Conservation (phyloP, 1,284 basidiomycete species). For the Ceratobasidium papillatum region DNA sequence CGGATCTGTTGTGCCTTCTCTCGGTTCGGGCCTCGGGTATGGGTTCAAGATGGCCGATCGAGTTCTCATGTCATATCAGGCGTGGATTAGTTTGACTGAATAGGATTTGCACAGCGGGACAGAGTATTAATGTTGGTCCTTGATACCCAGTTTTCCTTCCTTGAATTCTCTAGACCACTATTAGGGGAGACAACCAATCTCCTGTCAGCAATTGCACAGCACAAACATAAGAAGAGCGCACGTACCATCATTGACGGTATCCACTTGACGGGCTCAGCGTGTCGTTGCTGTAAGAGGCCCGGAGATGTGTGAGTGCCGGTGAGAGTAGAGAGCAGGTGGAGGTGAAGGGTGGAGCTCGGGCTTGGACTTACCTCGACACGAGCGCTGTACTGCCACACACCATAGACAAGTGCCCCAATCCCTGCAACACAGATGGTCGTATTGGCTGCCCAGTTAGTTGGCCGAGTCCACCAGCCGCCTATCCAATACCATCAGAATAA, state of each 20-base stretch:
- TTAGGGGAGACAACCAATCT: not conserved
- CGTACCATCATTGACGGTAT: constrained; percentile 44
- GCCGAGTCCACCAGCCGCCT: constrained; percentile 60
- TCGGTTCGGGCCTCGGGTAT: not conserved
- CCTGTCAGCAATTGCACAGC: constrained; percentile 1
- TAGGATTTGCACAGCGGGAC: not conserved
- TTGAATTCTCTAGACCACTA: constrained; percentile 45
- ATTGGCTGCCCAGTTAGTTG: constrained; percentile 56
- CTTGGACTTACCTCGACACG: constrained; percentile 53
- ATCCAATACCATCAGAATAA: not conserved
- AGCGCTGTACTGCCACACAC: constrained; percentile 55
- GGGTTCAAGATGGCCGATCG: not conserved
- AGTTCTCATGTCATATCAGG: not conserved
- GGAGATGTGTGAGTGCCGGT: not conserved
- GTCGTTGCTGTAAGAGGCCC: constrained; percentile 37
- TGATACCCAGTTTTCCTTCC: constrained; percentile 42
- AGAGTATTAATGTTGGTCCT: constrained; percentile 2
- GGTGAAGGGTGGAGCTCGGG: not conserved
- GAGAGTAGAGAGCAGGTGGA: not conserved
- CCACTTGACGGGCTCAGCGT: constrained; percentile 41
- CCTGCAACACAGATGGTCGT: constrained; percentile 54
- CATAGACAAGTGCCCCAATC: constrained; percentile 52
- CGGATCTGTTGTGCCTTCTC: not conserved
- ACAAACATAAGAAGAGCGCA: not conserved
- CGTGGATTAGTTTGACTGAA: not conserved